A percentile compares a stretch with the other conserved stretches of the same genome.
Evolutionary conservation across 2,329 filamentous ascomycete species (phyloP).

Genomic region (Cytospora paraplurivora): DNA sequence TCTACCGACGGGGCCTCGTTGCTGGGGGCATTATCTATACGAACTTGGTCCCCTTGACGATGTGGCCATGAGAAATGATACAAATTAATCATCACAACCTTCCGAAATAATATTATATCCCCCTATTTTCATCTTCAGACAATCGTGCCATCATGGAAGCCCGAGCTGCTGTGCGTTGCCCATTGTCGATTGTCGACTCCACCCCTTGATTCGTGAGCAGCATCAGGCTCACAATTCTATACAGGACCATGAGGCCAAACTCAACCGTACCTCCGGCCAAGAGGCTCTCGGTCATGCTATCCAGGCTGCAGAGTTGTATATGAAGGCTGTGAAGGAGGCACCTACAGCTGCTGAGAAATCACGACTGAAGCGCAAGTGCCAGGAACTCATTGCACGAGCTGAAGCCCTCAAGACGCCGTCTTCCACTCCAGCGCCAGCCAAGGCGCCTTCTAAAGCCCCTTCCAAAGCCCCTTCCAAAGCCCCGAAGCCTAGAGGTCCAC

Average conservation of each 20-base stretch:
- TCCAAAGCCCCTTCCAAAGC: conserved; percentile 24
- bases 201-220: neutral
- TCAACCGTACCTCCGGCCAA: conserved; percentile 53
- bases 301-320: conserved; percentile 76
- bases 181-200: neutral
- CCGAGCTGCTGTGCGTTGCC: conserved; percentile 22
- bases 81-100: neutral
- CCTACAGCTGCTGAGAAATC: conserved; percentile 63
- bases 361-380: conserved; percentile 68
- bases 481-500: conserved; percentile 36
- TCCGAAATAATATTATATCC: neutral
- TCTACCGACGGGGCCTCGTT: neutral
- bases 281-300: conserved; percentile 77
- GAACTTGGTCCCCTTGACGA: conserved; percentile 4
- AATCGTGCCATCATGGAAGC: conserved; percentile 26
- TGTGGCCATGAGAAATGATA: conserved; percentile 7
- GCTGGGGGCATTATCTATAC: no score
- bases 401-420: conserved; percentile 68
- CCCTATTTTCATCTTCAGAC: neutral
- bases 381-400: conserved; percentile 68
- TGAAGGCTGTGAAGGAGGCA: conserved; percentile 70
- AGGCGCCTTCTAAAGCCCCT: no score
- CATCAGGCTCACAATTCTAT: conserved; percentile 8
- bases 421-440: conserved; percentile 27
- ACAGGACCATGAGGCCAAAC: conserved; percentile 56